Conservation (phyloP, 169 alveolate species). For the Plasmodium falciparum region DNA sequence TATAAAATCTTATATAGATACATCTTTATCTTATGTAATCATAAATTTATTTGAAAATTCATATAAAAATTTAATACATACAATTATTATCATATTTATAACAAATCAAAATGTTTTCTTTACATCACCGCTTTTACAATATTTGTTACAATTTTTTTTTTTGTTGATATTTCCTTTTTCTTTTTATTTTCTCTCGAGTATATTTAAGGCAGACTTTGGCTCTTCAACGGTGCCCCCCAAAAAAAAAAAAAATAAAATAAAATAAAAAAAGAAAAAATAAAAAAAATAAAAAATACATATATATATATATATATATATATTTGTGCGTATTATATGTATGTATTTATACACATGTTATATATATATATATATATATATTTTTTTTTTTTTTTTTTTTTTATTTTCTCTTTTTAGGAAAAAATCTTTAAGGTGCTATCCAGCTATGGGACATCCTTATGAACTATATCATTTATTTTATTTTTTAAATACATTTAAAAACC, state of each 20-base stretch:
- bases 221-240: constrained; percentile 22
- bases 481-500: background rate
- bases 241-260: background rate
- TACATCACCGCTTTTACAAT: constrained; percentile 17
- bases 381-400: background rate
- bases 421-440: constrained; percentile 28
- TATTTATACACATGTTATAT: too few relatives aligned
- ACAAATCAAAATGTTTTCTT: constrained; percentile 41
- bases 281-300: too few relatives aligned
- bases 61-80: constrained; percentile 38
- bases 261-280: background rate
- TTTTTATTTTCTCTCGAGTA: constrained; percentile 48
- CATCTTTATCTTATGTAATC: constrained; percentile 18
- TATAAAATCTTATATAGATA: constrained; percentile 62
- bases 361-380: too few relatives aligned
- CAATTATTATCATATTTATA: constrained; percentile 23
- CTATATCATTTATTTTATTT: background rate
- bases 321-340: too few relatives aligned
- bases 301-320: background rate
- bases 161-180: constrained; percentile 42
- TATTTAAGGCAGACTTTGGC: constrained; percentile 34
- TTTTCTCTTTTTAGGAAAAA: constrained; percentile 37
- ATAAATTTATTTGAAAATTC: constrained; percentile 51
- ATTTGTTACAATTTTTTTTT: constrained; percentile 45
- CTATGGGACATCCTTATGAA: constrained; percentile 10